Conservation (phyloP, 2,329 filamentous ascomycete species). For the Zymoseptoria tritici region DNA sequence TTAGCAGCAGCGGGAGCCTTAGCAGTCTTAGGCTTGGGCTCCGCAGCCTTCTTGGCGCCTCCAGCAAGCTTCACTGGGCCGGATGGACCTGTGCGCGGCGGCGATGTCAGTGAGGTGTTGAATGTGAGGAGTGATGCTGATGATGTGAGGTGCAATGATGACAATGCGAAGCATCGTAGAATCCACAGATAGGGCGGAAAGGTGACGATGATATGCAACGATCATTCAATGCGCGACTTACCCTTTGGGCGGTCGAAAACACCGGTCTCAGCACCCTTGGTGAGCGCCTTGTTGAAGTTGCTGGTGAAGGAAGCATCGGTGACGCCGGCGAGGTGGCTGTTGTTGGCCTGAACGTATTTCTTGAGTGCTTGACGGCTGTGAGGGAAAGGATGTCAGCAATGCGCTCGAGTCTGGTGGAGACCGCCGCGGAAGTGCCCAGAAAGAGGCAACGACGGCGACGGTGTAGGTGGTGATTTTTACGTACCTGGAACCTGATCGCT, state of each 20-base stretch:
- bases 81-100: conserved; percentile 56
- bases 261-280: conserved; percentile 75
- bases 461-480: conserved; percentile 31
- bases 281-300: conserved; percentile 80
- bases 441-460: conserved; percentile 18
- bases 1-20: conserved; percentile 23
- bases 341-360: conserved; percentile 68
- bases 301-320: conserved; percentile 55
- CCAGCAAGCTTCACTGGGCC: conserved; percentile 75
- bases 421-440: conserved; percentile 6
- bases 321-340: conserved; percentile 48
- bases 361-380: conserved; percentile 63
- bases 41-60: conserved; percentile 25
- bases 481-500: conserved; percentile 63
- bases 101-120: conserved; percentile 18
- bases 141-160: too few relatives aligned
- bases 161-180: conserved; percentile 4
- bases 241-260: conserved; percentile 88
- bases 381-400: conserved; percentile 21
- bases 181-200: conserved; percentile 5
- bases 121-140: neutral
- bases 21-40: conserved; percentile 32
- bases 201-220: conserved; percentile 9
- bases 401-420: conserved; percentile 9
- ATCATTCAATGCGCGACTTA: conserved; percentile 40